These are phyloP conservation scores for Trichoderma parareesei DNA, from an alignment of 495 filamentous ascomycete species.

Conservation along the genomic window DNA sequence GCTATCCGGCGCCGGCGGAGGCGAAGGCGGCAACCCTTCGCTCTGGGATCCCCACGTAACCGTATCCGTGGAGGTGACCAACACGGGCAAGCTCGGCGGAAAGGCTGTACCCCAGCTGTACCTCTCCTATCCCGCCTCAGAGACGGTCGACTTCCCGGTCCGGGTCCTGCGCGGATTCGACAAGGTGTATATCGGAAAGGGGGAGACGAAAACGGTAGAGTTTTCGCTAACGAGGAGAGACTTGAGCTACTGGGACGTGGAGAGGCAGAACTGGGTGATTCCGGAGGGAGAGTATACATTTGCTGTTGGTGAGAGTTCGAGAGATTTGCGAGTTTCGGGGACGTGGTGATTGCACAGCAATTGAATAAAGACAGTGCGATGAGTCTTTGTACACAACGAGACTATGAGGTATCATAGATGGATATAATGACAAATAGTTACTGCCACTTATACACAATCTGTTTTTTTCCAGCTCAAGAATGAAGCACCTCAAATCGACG, in stretches of 20 bases:
- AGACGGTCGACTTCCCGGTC: constrained; percentile 65
- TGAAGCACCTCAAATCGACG: background rate
- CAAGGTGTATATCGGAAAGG: constrained; percentile 55
- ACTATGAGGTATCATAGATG: background rate
- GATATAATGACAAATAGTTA: background rate
- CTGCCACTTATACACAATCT: too few relatives aligned
- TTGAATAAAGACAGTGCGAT: background rate
- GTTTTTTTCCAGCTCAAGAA: too few relatives aligned
- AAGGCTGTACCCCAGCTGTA: constrained; percentile 81
- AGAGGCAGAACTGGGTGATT: constrained; percentile 78
- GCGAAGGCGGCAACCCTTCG: constrained; percentile 76
- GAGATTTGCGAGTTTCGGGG: constrained; percentile 25
- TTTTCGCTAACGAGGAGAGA: constrained; percentile 73
- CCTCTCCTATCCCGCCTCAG: constrained; percentile 56
- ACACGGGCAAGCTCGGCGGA: constrained; percentile 57
- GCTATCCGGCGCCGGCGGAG: constrained; percentile 65
- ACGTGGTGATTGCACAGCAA: constrained; percentile 23
- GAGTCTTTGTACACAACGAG: background rate
- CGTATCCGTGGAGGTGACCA: constrained; percentile 58
- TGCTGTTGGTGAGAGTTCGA: constrained; percentile 36
- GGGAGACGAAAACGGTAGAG: constrained; percentile 49
- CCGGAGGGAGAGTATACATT: constrained; percentile 38
- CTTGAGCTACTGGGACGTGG: constrained; percentile 69
- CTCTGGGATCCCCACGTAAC: constrained; percentile 61
- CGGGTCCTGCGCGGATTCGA: constrained; percentile 72